Conservation (phyloP, 352 stramenopile species). For the Phytophthora pinifolia region DNA sequence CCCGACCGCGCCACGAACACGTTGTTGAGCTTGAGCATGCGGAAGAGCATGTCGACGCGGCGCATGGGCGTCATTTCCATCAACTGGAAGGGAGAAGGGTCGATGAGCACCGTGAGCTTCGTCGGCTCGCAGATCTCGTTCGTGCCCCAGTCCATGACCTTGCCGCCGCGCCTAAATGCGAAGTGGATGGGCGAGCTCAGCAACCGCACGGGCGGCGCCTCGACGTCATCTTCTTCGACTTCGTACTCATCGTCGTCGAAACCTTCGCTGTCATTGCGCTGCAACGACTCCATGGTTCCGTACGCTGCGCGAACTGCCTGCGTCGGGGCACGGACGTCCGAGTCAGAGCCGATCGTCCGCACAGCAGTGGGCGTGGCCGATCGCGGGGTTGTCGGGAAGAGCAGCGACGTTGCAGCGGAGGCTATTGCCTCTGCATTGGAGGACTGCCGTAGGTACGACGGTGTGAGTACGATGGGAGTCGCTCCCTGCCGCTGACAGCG, state of each 20-base stretch:
- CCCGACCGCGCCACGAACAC: conserved; percentile 85
- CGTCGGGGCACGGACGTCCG: conserved; percentile 4
- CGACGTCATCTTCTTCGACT: conserved; percentile 11
- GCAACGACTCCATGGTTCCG: conserved; percentile 25
- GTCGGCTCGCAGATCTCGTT: conserved; percentile 62
- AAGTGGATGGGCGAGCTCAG: conserved; percentile 68
- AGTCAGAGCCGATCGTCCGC: conserved; percentile 14
- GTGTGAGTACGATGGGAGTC: conserved; percentile 19
- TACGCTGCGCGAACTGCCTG: conserved; percentile 22
- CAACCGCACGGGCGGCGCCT: conserved; percentile 27
- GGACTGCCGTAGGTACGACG: conserved; percentile 9
- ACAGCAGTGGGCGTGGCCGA: conserved; percentile 21
- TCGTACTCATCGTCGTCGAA: conserved; percentile 18
- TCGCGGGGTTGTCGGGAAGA: conserved; percentile 28
- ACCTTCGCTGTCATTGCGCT: conserved; percentile 8
- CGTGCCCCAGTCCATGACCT: conserved; percentile 74
- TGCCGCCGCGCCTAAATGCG: conserved; percentile 64
- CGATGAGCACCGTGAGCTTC: conserved; percentile 73
- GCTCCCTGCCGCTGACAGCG: conserved; percentile 46
- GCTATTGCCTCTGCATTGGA: conserved; percentile 6
- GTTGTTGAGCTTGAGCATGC: conserved; percentile 90
- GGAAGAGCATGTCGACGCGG: conserved; percentile 83
- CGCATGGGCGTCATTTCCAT: conserved; percentile 87
- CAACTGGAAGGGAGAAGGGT: conserved; percentile 79
- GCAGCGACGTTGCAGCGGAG: conserved; percentile 27